These are phyloP conservation scores for Leavenworthia alabamica DNA, from an alignment of 345 rosid species.

Conservation along the genomic window DNA sequence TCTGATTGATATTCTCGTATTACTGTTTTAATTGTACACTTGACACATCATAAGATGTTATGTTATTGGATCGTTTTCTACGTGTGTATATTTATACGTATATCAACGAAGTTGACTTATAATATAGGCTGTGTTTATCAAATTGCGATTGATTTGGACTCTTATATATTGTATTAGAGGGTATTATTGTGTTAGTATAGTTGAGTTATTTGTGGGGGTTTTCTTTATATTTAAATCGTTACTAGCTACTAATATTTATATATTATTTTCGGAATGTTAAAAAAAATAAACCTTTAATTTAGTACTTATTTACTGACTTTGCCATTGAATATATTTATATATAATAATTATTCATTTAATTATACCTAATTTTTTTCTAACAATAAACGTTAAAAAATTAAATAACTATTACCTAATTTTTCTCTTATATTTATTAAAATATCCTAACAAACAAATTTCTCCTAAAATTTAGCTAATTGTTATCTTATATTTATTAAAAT, in stretches of 20 bases:
- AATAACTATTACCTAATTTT: no score
- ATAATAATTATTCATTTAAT: no score
- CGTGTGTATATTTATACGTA: background rate
- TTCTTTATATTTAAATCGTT: background rate
- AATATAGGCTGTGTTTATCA: background rate
- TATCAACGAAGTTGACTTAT: background rate
- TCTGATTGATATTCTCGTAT: background rate
- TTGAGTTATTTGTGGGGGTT: background rate
- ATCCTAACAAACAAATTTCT: no score
- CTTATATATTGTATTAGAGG: background rate
- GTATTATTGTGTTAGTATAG: background rate
- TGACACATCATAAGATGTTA: background rate
- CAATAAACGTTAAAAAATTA: no score
- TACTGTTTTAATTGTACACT: background rate
- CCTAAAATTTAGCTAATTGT: no score
- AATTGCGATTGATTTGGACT: background rate
- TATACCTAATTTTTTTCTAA: no score
- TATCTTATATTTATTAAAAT: no score
- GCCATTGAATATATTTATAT: no score
- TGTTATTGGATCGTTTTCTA: background rate
- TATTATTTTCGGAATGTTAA: no score
- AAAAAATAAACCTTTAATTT: no score
- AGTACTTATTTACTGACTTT: no score
- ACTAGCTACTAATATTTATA: background rate
- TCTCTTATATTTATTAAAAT: no score